Conservation (phyloP, 768 basidiomycete genomes). For the Xerocomellus dryophilus region DNA sequence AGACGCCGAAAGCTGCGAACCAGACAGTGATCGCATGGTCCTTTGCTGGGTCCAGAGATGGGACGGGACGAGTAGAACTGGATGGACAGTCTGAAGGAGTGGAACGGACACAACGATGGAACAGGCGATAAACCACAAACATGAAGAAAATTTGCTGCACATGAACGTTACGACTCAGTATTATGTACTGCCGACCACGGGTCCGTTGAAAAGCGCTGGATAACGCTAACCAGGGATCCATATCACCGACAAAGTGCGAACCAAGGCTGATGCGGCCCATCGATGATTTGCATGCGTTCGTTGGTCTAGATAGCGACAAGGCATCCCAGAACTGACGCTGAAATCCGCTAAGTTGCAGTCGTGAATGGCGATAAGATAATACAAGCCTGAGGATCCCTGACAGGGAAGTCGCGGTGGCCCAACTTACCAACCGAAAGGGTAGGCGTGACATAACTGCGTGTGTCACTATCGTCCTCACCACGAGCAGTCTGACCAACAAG, state of each 20-base stretch:
- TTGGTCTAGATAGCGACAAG: not conserved
- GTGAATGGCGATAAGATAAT: not conserved
- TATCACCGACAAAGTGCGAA: too few species aligned
- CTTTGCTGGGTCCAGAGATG: conserved; percentile 1
- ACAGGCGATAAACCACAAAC: conserved; percentile 10
- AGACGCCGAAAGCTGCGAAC: conserved; percentile 10
- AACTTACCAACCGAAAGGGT: not conserved
- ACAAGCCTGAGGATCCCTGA: not conserved
- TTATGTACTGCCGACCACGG: not conserved
- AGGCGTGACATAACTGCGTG: not conserved
- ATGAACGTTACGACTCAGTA: not conserved
- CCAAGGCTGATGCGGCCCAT: too few species aligned
- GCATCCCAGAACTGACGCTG: not conserved
- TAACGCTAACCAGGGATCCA: too few species aligned
- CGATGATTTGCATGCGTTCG: too few species aligned
- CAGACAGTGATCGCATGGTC: conserved; percentile 8
- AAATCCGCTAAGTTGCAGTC: too few species aligned
- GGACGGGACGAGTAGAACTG: not conserved
- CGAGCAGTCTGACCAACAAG: too few species aligned
- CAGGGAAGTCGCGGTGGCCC: too few species aligned
- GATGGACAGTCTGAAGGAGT: not conserved
- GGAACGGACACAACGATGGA: conserved; percentile 2
- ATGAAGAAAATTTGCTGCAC: not conserved
- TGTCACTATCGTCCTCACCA: too few species aligned
- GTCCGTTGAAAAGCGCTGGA: not conserved